A percentile compares a stretch with the other conserved stretches of the same genome.
phyloP scores from a whole-genome alignment of 148 eudicot genomes.

The Vaccinium corymbosum region DNA sequence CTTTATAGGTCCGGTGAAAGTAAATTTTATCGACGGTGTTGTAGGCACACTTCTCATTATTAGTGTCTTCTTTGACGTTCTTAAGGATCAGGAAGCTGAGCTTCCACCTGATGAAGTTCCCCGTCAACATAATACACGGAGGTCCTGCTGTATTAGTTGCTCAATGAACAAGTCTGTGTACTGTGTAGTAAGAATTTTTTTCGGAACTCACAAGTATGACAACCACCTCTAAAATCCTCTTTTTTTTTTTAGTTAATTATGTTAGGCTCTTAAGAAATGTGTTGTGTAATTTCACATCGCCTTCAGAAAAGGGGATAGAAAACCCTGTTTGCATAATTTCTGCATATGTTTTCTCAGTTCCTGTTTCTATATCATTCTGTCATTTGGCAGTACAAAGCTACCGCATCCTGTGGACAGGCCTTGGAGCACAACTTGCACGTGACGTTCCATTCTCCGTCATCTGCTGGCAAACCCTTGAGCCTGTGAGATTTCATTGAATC shows the following conservation, averaged over 20 bases:
- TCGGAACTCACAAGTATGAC: neutral
- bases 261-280: neutral
- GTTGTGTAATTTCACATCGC: neutral
- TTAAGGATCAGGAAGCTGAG: neutral
- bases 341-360: neutral
- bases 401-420: slow-evolving; percentile 86
- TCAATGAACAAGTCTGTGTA: neutral
- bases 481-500: slow-evolving; percentile 40
- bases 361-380: slow-evolving; percentile 13
- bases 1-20: neutral
- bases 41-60: neutral
- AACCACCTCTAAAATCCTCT: neutral
- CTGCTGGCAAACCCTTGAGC: slow-evolving; percentile 91
- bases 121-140: neutral
- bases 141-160: neutral
- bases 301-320: neutral
- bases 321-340: neutral
- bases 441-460: slow-evolving; percentile 95
- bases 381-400: slow-evolving; percentile 48
- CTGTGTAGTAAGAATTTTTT: neutral
- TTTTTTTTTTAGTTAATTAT: neutral
- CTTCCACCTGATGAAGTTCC: neutral
- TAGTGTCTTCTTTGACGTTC: neutral
- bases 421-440: slow-evolving; percentile 91
- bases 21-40: neutral